A percentile compares a stretch with the other conserved stretches of the same genome.
phyloP scores from a whole-genome alignment of 2,329 filamentous ascomycete species.

The Colletotrichum chlorophyti region DNA sequence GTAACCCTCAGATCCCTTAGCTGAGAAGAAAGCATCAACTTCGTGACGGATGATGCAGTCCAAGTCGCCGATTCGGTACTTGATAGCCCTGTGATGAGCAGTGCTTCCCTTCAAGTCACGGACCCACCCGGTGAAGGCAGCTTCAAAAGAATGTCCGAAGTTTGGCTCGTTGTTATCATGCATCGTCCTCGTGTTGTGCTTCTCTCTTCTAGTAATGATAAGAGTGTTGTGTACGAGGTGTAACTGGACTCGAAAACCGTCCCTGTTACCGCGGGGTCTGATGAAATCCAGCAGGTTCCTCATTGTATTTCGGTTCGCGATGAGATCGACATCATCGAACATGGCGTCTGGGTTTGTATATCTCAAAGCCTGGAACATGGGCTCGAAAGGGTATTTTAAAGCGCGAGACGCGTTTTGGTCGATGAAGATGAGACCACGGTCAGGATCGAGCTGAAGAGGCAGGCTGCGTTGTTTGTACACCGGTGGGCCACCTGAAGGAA shows the following conservation, averaged over 20 bases:
- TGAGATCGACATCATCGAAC: constrained; percentile 38
- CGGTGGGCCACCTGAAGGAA: no score
- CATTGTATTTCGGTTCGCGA: constrained; percentile 35
- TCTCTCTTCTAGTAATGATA: not conserved
- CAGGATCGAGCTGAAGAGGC: not conserved
- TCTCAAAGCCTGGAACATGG: constrained; percentile 36
- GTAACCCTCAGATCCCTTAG: no score
- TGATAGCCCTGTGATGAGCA: constrained; percentile 53
- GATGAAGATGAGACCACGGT: not conserved
- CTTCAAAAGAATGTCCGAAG: constrained; percentile 1
- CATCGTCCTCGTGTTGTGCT: no score
- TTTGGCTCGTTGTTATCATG: no score
- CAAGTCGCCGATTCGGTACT: constrained; percentile 49
- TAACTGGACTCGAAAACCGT: not conserved
- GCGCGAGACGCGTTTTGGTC: constrained; percentile 27
- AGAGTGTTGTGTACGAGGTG: not conserved
- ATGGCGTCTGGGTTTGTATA: constrained; percentile 31
- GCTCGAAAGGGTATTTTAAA: constrained; percentile 35
- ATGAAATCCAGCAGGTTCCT: not conserved
- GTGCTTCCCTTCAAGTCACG: constrained; percentile 39
- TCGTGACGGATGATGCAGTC: constrained; percentile 50
- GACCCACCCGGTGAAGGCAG: not conserved
- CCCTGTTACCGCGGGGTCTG: not conserved
- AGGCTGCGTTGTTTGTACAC: no score
- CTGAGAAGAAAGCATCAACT: constrained; percentile 5